phyloP scores from a whole-genome alignment of 2,329 filamentous ascomycete genomes.

The Chaetomiaceae sp. region DNA sequence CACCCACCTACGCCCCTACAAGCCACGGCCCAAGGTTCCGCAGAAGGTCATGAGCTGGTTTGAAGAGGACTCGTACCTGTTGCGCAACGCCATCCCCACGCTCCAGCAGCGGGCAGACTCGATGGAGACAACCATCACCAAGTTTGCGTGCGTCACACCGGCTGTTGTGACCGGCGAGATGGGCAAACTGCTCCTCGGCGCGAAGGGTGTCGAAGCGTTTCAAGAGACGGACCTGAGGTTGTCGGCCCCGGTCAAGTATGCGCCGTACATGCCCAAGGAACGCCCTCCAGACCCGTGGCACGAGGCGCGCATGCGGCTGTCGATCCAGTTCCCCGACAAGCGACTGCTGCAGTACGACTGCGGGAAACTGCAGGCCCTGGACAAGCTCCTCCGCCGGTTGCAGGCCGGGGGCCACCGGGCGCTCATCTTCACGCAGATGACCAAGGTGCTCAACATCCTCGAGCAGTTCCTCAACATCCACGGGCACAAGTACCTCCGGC shows the following conservation, averaged over 20 bases:
- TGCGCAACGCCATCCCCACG: conserved; percentile 67
- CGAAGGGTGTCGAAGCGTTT: conserved; percentile 53
- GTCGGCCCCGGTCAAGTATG: conserved; percentile 51
- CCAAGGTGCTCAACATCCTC: conserved; percentile 92
- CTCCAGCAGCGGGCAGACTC: conserved; percentile 66
- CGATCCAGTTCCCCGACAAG: conserved; percentile 95
- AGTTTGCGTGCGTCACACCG: conserved; percentile 90
- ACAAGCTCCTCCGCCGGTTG: conserved; percentile 76
- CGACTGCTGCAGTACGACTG: conserved; percentile 96
- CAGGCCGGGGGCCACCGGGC: conserved; percentile 89
- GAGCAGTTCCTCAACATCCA: conserved; percentile 98
- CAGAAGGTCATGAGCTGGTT: conserved; percentile 68
- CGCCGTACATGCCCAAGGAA: conserved; percentile 53
- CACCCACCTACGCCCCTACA: conserved; percentile 52
- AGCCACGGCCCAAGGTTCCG: conserved; percentile 56
- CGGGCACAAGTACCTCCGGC: conserved; percentile 89
- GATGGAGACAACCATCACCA: conserved; percentile 71
- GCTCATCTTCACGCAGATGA: conserved; percentile 99
- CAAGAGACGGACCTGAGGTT: conserved; percentile 52
- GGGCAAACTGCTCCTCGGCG: conserved; percentile 61
- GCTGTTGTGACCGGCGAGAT: conserved; percentile 79
- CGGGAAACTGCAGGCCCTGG: conserved; percentile 88
- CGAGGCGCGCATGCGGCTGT: conserved; percentile 83
- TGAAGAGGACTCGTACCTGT: conserved; percentile 59
- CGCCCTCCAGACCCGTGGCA: conserved; percentile 77